Conservation (phyloP, 192 early-diverging fungal genomes). For the Entophlyctis luteolus region DNA sequence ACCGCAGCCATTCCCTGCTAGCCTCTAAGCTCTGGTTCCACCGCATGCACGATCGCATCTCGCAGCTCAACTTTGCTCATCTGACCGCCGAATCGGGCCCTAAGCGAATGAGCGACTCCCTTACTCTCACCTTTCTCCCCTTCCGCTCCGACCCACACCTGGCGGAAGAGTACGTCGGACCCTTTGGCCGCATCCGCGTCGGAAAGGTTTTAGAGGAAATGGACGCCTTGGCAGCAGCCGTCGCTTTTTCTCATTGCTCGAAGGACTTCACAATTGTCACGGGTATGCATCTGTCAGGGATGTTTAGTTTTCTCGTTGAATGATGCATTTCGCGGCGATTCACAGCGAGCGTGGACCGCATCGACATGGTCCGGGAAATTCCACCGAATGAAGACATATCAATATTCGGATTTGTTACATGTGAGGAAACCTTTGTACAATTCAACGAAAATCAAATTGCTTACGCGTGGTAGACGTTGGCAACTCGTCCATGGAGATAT, state of each 20-base stretch:
- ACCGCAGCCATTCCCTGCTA: neutral
- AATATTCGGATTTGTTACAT: constrained; percentile 79
- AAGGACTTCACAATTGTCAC: constrained; percentile 71
- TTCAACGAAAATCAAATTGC: neutral
- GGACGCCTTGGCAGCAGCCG: constrained; percentile 78
- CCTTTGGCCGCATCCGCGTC: constrained; percentile 66
- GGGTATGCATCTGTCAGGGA: too few relatives aligned
- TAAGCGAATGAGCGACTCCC: constrained; percentile 43
- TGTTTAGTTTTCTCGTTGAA: too few relatives aligned
- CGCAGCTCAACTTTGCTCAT: neutral
- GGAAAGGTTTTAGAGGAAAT: constrained; percentile 80
- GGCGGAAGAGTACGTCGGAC: constrained; percentile 78
- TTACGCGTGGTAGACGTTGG: constrained; percentile 71
- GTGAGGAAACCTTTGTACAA: too few relatives aligned
- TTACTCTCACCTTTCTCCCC: constrained; percentile 71
- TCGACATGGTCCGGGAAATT: constrained; percentile 67
- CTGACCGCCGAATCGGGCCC: neutral
- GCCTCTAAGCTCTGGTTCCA: constrained; percentile 5
- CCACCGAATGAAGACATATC: constrained; percentile 65
- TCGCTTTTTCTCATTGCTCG: constrained; percentile 75
- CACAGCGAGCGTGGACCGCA: constrained; percentile 78
- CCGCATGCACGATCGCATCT: neutral
- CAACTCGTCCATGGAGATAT: constrained; percentile 79
- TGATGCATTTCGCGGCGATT: too few relatives aligned
- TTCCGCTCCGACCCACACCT: constrained; percentile 71